phyloP scores from a whole-genome alignment of 345 rosid species.

The Excoecaria agallocha region DNA sequence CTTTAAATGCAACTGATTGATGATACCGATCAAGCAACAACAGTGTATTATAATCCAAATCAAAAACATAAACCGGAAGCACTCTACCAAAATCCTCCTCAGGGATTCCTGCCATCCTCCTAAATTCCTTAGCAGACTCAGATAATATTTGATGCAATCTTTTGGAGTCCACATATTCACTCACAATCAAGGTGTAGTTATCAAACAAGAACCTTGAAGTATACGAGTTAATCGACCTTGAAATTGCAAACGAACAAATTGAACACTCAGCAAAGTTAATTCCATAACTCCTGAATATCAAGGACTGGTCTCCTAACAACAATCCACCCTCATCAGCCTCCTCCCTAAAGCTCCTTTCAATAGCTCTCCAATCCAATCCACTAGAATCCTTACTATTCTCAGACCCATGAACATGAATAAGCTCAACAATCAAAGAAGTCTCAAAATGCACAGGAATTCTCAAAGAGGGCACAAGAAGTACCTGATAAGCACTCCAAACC shows the following conservation, averaged over 20 bases:
- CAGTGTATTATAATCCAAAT: conserved; percentile 59
- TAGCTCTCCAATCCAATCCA: conserved; percentile 73
- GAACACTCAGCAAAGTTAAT: conserved; percentile 68
- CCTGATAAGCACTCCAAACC: conserved; percentile 91
- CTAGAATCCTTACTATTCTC: conserved; percentile 42
- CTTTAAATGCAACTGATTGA: conserved; percentile 82
- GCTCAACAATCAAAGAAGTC: conserved; percentile 70
- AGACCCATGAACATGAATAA: conserved; percentile 65
- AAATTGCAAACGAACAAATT: conserved; percentile 75
- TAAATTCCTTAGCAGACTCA: conserved; percentile 74
- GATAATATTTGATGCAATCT: conserved; percentile 75
- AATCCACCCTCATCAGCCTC: conserved; percentile 63
- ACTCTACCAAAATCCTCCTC: conserved; percentile 75
- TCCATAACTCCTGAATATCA: conserved; percentile 56
- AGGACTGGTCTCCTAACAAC: conserved; percentile 72
- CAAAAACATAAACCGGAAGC: conserved; percentile 93
- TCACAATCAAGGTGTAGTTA: conserved; percentile 89
- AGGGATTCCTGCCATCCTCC: conserved; percentile 63
- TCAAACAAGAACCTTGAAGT: conserved; percentile 97
- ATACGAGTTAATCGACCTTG: conserved; percentile 75
- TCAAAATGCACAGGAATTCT: conserved; percentile 87
- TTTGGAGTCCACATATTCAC: conserved; percentile 95
- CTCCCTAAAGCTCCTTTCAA: conserved; percentile 66
- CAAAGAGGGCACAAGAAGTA: conserved; percentile 79
- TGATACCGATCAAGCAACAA: conserved; percentile 88